A percentile compares a stretch with the other conserved stretches of the same genome.
These are phyloP conservation scores for Pleurotus eryngii DNA, from an alignment of 768 basidiomycete species.

Conservation along the genomic window DNA sequence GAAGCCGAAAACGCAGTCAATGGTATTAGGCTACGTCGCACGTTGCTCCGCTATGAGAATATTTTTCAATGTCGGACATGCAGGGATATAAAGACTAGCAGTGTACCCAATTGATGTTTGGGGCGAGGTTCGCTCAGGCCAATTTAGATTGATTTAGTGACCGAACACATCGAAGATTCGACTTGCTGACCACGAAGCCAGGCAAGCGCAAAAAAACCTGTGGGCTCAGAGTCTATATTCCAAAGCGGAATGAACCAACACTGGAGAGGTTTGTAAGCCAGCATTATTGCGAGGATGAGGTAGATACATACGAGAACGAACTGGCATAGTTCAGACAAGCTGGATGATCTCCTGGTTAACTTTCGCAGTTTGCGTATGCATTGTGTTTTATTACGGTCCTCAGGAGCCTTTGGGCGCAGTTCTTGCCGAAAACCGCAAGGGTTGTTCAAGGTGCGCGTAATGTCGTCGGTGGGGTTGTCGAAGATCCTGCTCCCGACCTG, in stretches of 20 bases:
- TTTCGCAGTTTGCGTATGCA: too few species aligned
- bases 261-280: conserved; percentile 6
- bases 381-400: conserved; percentile 13
- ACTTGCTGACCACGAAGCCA: conserved; percentile 29
- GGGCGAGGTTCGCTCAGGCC: conserved; percentile 16
- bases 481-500: conserved; percentile 33
- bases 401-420: conserved; percentile 30
- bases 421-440: too few species aligned
- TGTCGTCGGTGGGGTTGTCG: conserved; percentile 20
- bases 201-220: conserved; percentile 22
- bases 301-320: conserved; percentile 25
- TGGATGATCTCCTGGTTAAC: too few species aligned
- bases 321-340: conserved; percentile 33
- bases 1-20: conserved; percentile 31
- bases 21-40: conserved; percentile 31
- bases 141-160: not conserved
- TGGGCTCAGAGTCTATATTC: conserved; percentile 26
- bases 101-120: too few species aligned
- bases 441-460: too few species aligned
- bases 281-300: not conserved
- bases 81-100: too few species aligned
- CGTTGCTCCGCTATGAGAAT: conserved; percentile 28
- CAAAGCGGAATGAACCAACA: conserved; percentile 25
- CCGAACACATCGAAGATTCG: conserved; percentile 12
- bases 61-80: too few species aligned